A percentile compares a stretch with the other conserved stretches of the same genome.
phyloP scores from a whole-genome alignment of 176 grass and related monocot species.

The Triticum aestivum region DNA sequence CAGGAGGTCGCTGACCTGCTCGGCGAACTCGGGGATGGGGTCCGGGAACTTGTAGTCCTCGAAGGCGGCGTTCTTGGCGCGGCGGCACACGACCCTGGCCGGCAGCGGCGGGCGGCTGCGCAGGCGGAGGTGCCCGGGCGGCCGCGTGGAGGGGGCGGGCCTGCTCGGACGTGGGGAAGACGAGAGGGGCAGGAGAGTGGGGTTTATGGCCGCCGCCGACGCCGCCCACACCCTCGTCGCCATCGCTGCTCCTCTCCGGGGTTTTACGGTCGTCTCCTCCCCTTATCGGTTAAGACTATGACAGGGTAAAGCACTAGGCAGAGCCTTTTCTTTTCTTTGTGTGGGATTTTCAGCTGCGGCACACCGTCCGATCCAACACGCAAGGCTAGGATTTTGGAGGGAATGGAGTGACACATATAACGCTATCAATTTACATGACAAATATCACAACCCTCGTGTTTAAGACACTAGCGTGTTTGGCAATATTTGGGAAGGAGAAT shows the following conservation, averaged over 20 bases:
- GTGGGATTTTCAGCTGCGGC: background rate
- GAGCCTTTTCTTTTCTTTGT: background rate
- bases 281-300: conserved; percentile 28
- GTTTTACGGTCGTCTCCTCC: background rate
- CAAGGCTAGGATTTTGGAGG: background rate
- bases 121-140: background rate
- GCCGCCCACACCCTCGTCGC: conserved; percentile 36
- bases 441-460: too few species aligned
- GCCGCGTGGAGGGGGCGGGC: background rate
- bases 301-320: background rate
- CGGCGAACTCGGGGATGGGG: conserved; percentile 83
- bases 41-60: conserved; percentile 85
- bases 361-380: background rate
- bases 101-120: conserved; percentile 8
- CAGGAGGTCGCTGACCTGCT: conserved; percentile 35
- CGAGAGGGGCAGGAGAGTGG: conserved; percentile 21
- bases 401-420: background rate
- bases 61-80: conserved; percentile 43
- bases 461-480: too few species aligned
- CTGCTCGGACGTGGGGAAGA: background rate
- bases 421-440: background rate
- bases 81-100: conserved; percentile 43
- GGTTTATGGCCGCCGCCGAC: conserved; percentile 22
- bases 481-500: too few species aligned
- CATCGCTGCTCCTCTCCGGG: conserved; percentile 20